A percentile compares a stretch with the other conserved stretches of the same genome.
These are phyloP conservation scores for Harrya chromipes DNA, from an alignment of 768 basidiomycete genomes.

Conservation along the genomic window DNA sequence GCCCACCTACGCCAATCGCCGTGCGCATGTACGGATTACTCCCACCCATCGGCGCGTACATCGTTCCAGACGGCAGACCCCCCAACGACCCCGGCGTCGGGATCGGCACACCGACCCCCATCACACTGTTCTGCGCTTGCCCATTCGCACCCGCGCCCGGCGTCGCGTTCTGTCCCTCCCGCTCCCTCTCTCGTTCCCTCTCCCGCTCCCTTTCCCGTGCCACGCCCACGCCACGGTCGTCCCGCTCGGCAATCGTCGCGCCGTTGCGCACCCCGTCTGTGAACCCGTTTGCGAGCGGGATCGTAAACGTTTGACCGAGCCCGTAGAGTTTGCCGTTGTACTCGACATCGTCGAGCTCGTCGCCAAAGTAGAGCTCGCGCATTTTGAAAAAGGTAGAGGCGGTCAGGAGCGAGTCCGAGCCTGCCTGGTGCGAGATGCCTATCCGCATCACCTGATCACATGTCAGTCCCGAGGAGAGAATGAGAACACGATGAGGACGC, in stretches of 20 bases:
- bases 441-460: constrained; percentile 72
- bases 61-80: constrained; percentile 45
- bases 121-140: constrained; percentile 39
- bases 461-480: background rate
- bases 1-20: constrained; percentile 50
- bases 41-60: constrained; percentile 56
- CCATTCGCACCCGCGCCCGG: constrained; percentile 34
- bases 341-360: constrained; percentile 79
- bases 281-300: constrained; percentile 51
- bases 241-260: constrained; percentile 78
- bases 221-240: constrained; percentile 22
- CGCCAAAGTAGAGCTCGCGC: constrained; percentile 87
- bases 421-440: constrained; percentile 91
- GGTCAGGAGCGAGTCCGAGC: constrained; percentile 94
- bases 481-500: constrained; percentile 27
- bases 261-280: constrained; percentile 65
- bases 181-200: background rate
- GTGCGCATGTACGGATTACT: constrained; percentile 68
- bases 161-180: constrained; percentile 55
- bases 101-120: constrained; percentile 46
- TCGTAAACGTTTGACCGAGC: constrained; percentile 74
- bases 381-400: constrained; percentile 96
- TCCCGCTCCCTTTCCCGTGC: too few species aligned
- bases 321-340: constrained; percentile 84
- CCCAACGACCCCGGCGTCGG: constrained; percentile 37